These are phyloP conservation scores for Phoma sp. DNA, from an alignment of 2,329 filamentous ascomycete genomes.

Conservation along the genomic window DNA sequence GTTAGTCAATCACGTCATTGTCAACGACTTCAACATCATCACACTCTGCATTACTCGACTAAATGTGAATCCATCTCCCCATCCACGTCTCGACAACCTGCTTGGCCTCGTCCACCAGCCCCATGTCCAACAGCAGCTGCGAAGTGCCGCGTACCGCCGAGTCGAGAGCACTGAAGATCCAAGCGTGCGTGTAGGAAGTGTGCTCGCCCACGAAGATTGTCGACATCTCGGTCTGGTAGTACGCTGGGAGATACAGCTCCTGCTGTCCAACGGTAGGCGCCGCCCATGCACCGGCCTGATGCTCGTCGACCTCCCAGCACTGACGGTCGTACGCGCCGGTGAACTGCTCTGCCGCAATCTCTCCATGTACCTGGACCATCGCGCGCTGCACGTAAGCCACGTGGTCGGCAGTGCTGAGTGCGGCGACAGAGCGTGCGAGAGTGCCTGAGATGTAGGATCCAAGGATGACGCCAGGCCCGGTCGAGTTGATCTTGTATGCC, in stretches of 20 bases:
- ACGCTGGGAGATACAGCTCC: constrained; percentile 73
- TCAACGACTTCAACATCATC: too few relatives aligned
- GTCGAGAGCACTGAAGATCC: constrained; percentile 72
- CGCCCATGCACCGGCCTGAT: constrained; percentile 69
- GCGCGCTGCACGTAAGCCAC: constrained; percentile 68
- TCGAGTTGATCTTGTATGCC: constrained; percentile 69
- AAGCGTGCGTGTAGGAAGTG: constrained; percentile 74
- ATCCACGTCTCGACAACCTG: constrained; percentile 69
- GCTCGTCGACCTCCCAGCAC: constrained; percentile 70
- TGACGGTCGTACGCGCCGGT: constrained; percentile 69
- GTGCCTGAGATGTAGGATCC: constrained; percentile 63
- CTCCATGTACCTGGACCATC: constrained; percentile 72
- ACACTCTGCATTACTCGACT: background rate
- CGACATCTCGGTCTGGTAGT: constrained; percentile 71
- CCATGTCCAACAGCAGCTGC: constrained; percentile 68
- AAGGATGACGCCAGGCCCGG: constrained; percentile 67
- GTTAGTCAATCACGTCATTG: background rate
- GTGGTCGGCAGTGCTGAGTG: constrained; percentile 65
- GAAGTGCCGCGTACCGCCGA: constrained; percentile 69
- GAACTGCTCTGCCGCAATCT: constrained; percentile 64
- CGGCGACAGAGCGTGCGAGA: constrained; percentile 53
- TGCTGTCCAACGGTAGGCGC: constrained; percentile 68
- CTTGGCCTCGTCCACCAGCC: constrained; percentile 74
- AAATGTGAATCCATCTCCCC: constrained; percentile 66
- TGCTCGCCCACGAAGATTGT: constrained; percentile 73